Evolutionary conservation across 2,329 filamentous ascomycete genomes (phyloP).

Genomic region (Ophiosphaerella narmari): DNA sequence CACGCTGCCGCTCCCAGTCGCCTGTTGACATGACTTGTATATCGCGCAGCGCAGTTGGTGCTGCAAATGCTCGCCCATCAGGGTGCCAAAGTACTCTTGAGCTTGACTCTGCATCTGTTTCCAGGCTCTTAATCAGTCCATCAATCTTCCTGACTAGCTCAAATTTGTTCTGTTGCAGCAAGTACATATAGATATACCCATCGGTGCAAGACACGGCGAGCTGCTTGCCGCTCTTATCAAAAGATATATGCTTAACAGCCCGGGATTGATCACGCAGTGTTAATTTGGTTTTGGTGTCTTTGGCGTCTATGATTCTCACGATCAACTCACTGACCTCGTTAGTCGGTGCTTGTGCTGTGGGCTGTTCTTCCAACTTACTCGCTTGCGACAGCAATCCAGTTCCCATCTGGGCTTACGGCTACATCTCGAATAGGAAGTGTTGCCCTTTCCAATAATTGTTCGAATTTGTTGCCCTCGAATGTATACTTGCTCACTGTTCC

Average conservation of each 20-base stretch:
- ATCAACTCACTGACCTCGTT: constrained; percentile 68
- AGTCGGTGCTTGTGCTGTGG: constrained; percentile 14
- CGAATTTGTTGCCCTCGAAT: constrained; percentile 73
- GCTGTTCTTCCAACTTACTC: constrained; percentile 61
- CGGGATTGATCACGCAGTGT: constrained; percentile 82
- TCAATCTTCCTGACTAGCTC: constrained; percentile 83
- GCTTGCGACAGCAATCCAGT: constrained; percentile 95
- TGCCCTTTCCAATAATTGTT: constrained; percentile 80
- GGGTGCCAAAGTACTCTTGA: constrained; percentile 87
- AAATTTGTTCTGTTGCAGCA: constrained; percentile 75
- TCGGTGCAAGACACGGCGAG: constrained; percentile 85
- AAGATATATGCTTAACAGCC: constrained; percentile 88
- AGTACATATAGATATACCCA: constrained; percentile 89
- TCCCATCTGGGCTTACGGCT: constrained; percentile 75
- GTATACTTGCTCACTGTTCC: constrained; percentile 95
- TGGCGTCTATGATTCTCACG: constrained; percentile 84
- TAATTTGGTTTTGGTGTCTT: constrained; percentile 76
- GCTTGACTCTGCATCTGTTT: constrained; percentile 76
- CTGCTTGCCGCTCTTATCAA: constrained; percentile 77
- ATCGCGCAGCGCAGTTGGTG: constrained; percentile 75
- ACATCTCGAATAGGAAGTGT: constrained; percentile 88
- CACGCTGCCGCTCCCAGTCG: constrained; percentile 85
- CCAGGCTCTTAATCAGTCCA: constrained; percentile 78
- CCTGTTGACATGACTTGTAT: constrained; percentile 85
- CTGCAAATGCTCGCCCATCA: constrained; percentile 87